Base-by-base conservation (phyloP, 805 yeast genomes). In the Yarrowia bubula region DNA sequence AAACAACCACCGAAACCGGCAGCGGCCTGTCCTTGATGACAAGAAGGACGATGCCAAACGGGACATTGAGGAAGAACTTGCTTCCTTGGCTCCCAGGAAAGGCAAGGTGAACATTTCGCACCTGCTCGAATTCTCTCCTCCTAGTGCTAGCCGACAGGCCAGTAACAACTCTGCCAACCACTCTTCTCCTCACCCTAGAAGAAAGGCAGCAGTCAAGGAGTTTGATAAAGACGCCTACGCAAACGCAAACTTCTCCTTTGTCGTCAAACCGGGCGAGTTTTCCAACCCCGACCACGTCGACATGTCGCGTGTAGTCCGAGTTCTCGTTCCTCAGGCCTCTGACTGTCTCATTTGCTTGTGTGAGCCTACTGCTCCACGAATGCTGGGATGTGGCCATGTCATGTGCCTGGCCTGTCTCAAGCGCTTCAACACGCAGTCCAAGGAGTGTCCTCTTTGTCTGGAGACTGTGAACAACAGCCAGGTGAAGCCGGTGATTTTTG, bases 351-450 rank as follows among this genome's bases (percentile, higher is more conserved):
- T 95, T 32, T 95, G 99, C 74, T 78, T 95, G 13, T 82, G 87
- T 37, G 96, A 90, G 60, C 89, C 95, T 13, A 83, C 89, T 15
- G 97, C 98, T 0, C 98, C 99, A 1, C 79, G 98, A 65, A 96
- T 95, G 98, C 86, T 91, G 33, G 82, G 86, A 11, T 95, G 99
- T 77, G 99, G 99, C 5, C 99, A 95, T 73, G 82, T 92, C 14
- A 84, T 95, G 71, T 95, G 99, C 73, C 80, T 84, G 65, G 84
- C 92, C 13, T 95, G 99, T 74, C 75, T 93, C 35, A 74, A 92
- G 65, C 83, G 92, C 50, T 84, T 89, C 70, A 77, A 90, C 48
- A 84, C 86, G 17, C 79, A 79, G 28, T 72, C 76, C 65, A 85
- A 84, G 62, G 90, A 85, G 50, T 92, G 98, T 74, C 98, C 98